A percentile compares a stretch with the other conserved stretches of the same genome.
phyloP scores from a whole-genome alignment of 495 filamentous ascomycete species.

The Corynascus novoguineensis region DNA sequence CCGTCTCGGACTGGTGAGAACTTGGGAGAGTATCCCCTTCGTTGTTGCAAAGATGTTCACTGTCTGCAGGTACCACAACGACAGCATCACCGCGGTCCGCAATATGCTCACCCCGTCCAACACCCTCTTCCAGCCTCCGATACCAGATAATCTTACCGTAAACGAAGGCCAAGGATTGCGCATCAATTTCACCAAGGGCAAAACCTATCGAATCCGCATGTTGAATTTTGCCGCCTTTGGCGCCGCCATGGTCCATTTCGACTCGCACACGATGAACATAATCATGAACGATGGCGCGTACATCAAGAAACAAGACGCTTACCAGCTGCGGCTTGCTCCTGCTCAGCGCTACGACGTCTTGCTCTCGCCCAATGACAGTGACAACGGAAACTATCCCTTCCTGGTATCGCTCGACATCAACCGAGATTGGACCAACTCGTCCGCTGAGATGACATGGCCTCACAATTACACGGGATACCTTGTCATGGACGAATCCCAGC shows the following conservation, averaged over 20 bases:
- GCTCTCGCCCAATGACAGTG: slow-evolving; percentile 27
- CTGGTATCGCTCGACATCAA: slow-evolving; percentile 45
- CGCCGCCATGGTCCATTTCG: slow-evolving; percentile 57
- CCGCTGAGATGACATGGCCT: slow-evolving; percentile 24
- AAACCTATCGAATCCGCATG: slow-evolving; percentile 72
- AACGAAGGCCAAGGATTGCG: slow-evolving; percentile 58
- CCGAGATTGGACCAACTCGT: slow-evolving; percentile 36
- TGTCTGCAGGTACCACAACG: slow-evolving; percentile 50
- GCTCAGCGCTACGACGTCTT: slow-evolving; percentile 65
- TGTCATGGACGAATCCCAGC: slow-evolving; percentile 54
- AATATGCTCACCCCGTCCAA: slow-evolving; percentile 50
- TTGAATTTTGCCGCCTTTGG: slow-evolving; percentile 66
- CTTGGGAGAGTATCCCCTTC: slow-evolving; percentile 20
- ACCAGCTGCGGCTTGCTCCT: slow-evolving; percentile 44
- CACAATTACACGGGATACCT: slow-evolving; percentile 54
- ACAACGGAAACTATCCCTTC: slow-evolving; percentile 54
- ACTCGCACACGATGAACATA: slow-evolving; percentile 56
- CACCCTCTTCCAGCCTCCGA: slow-evolving; percentile 50
- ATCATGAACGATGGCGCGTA: slow-evolving; percentile 48
- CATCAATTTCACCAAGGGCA: slow-evolving; percentile 59
- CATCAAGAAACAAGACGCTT: slow-evolving; percentile 28
- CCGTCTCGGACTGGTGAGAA: slow-evolving; percentile 58
- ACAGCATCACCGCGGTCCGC: slow-evolving; percentile 51
- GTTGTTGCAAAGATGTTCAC: neutral
- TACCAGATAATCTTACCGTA: slow-evolving; percentile 57